Conservation (phyloP, 2,329 filamentous ascomycete species). For the Trichoderma gracile region DNA sequence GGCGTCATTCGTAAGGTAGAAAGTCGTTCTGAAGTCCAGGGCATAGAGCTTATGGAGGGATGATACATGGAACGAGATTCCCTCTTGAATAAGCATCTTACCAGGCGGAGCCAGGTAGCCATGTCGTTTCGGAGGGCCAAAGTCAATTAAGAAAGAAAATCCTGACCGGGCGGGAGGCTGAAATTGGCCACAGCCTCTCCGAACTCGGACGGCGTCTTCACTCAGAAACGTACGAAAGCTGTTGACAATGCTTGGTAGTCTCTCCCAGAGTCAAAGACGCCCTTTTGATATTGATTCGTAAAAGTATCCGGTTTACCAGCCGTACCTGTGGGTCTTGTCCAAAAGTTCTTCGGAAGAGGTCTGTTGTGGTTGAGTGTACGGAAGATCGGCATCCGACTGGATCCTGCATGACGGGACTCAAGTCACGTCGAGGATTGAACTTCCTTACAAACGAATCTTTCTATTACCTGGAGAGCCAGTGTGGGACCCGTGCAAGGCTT, state of each 20-base stretch:
- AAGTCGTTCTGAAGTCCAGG: background rate
- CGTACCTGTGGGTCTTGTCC: background rate
- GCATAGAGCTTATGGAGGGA: background rate
- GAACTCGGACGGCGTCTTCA: background rate
- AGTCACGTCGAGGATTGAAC: background rate
- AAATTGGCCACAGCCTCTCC: constrained; percentile 13
- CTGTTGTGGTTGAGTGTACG: background rate
- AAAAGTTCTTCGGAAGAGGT: constrained; percentile 8
- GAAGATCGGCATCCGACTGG: background rate
- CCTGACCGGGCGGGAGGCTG: background rate
- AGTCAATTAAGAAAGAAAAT: background rate
- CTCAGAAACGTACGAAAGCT: background rate
- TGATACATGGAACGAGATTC: background rate
- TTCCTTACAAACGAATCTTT: background rate
- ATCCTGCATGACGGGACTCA: background rate
- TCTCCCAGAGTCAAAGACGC: background rate
- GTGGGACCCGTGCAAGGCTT: background rate
- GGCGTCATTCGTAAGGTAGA: background rate
- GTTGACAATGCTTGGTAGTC: background rate
- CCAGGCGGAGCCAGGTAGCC: background rate
- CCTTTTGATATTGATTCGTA: background rate
- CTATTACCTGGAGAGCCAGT: background rate
- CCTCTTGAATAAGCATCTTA: background rate
- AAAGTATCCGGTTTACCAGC: background rate
- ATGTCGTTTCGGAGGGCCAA: background rate